These are phyloP conservation scores for Starmera pachycereana DNA, from an alignment of 805 yeast species.

Conservation along the genomic window DNA sequence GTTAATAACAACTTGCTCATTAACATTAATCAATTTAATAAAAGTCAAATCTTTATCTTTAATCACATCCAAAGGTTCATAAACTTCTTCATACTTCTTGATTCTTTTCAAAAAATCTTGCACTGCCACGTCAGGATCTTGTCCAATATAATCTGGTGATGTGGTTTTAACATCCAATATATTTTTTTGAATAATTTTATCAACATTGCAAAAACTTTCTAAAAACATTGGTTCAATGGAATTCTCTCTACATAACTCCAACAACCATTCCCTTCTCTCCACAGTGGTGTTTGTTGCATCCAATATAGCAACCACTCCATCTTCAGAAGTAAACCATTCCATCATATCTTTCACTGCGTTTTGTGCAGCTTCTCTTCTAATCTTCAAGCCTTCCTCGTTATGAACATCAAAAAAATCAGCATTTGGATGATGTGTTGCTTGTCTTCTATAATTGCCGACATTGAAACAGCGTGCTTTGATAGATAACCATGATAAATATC, in stretches of 20 bases:
- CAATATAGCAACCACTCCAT: slow-evolving; percentile 83
- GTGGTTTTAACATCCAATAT: slow-evolving; percentile 80
- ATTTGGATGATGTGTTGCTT: slow-evolving; percentile 47
- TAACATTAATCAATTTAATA: slow-evolving; percentile 80
- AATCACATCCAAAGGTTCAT: slow-evolving; percentile 61
- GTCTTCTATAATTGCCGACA: slow-evolving; percentile 78
- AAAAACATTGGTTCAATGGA: slow-evolving; percentile 83
- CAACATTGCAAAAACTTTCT: slow-evolving; percentile 86
- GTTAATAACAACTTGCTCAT: slow-evolving; percentile 81
- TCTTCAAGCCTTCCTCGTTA: slow-evolving; percentile 52
- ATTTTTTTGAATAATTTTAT: slow-evolving; percentile 66
- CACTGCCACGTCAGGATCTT: slow-evolving; percentile 63
- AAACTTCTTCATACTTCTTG: slow-evolving; percentile 57
- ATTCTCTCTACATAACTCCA: slow-evolving; percentile 49
- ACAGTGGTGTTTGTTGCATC: slow-evolving; percentile 90
- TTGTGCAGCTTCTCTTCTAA: slow-evolving; percentile 60
- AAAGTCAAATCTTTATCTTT: slow-evolving; percentile 62
- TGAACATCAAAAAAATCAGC: slow-evolving; percentile 70
- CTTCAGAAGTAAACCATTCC: slow-evolving; percentile 71
- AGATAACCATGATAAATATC: slow-evolving; percentile 88
- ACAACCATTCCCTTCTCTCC: slow-evolving; percentile 55
- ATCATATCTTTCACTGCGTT: slow-evolving; percentile 72
- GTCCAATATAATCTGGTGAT: slow-evolving; percentile 68
- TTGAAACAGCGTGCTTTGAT: slow-evolving; percentile 81
- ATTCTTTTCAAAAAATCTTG: slow-evolving; percentile 68